Conservation (phyloP, 352 stramenopile genomes). For the Aphanomyces cochlioides region DNA sequence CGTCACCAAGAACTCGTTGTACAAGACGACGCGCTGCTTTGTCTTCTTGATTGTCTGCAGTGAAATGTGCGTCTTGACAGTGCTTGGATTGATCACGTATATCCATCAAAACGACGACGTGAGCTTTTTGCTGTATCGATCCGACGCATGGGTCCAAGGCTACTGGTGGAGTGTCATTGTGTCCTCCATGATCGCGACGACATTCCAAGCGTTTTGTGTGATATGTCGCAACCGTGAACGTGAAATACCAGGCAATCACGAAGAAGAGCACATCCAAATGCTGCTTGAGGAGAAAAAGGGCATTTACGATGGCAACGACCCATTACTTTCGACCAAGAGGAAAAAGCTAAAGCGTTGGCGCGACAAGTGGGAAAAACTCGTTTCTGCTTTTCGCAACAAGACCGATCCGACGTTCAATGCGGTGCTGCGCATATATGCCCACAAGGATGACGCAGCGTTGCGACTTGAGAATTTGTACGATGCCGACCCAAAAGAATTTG, state of each 20-base stretch:
- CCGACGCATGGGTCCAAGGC: conserved; percentile 42
- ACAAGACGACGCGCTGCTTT: conserved; percentile 58
- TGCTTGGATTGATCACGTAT: conserved; percentile 53
- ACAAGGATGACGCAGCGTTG: conserved; percentile 64
- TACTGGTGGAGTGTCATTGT: conserved; percentile 57
- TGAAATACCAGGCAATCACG: conserved; percentile 54
- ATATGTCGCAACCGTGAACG: conserved; percentile 73
- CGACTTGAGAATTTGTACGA: conserved; percentile 50
- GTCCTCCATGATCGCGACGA: conserved; percentile 47
- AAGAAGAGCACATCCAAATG: conserved; percentile 34
- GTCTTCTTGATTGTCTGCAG: conserved; percentile 73
- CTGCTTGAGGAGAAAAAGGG: conserved; percentile 12
- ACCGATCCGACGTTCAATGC: conserved; percentile 76
- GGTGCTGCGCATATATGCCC: conserved; percentile 77
- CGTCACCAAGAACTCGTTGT: conserved; percentile 60
- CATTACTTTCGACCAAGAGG: conserved; percentile 37
- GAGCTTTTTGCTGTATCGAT: conserved; percentile 47
- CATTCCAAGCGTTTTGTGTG: conserved; percentile 71
- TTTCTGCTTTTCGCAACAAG: conserved; percentile 54
- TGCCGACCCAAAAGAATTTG: conserved; percentile 58
- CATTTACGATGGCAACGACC: background rate
- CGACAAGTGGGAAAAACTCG: conserved; percentile 71
- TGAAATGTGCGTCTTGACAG: conserved; percentile 41
- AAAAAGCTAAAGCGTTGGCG: conserved; percentile 55
- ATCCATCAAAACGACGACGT: conserved; percentile 49